phyloP scores from a whole-genome alignment of 208 protist genomes.

The Acanthamoeba culbertsoni region DNA sequence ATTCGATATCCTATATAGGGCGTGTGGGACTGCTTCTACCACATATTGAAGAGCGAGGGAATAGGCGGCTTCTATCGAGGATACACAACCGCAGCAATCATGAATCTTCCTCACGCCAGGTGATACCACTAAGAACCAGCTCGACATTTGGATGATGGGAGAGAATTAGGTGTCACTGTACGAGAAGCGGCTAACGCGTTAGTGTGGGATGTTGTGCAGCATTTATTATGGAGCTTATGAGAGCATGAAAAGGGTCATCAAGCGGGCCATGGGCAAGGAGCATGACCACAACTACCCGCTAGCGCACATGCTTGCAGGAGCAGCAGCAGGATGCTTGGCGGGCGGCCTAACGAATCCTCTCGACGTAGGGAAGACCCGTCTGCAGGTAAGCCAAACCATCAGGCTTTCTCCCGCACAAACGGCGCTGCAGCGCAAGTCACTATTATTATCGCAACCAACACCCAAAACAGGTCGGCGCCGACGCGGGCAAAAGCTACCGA shows the following conservation, averaged over 20 bases:
- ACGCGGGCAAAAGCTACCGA: neutral
- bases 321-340: neutral
- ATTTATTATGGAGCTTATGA: constrained; percentile 11
- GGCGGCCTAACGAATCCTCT: neutral
- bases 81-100: neutral
- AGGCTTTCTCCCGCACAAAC: too few species aligned
- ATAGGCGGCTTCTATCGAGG: neutral
- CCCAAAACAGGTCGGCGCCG: neutral
- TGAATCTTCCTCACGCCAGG: neutral
- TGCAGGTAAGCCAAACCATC: neutral
- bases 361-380: neutral
- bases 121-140: too few species aligned
- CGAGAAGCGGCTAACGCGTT: neutral
- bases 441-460: too few species aligned
- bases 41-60: neutral
- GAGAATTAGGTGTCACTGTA: too few species aligned
- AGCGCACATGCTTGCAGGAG: neutral
- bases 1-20: neutral
- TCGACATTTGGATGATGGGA: too few species aligned
- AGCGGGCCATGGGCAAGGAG: neutral
- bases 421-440: too few species aligned
- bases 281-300: neutral
- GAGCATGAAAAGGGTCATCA: constrained; percentile 8
- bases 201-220: neutral
- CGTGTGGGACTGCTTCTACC: neutral